A percentile compares a stretch with the other conserved stretches of the same genome.
Evolutionary conservation across 2,329 filamentous ascomycete species (phyloP).

Genomic region (Beauveria asiatica): DNA sequence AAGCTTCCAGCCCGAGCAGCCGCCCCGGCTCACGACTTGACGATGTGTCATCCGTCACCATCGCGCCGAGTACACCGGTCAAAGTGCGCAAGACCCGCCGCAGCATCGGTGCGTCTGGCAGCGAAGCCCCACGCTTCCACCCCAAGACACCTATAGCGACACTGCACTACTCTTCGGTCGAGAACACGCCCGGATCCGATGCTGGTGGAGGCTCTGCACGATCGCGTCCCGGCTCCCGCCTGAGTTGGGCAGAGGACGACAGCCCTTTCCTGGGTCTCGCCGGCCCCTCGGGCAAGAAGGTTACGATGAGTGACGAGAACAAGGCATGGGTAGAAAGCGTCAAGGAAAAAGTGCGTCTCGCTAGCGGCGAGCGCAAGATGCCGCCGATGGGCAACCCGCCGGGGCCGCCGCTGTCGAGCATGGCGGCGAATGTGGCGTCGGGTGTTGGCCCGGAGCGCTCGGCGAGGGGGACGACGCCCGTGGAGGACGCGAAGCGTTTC

Average conservation of each 20-base stretch:
- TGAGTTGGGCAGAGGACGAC: conserved; percentile 52
- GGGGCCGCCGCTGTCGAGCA: conserved; percentile 3
- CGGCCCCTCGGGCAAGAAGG: conserved; percentile 57
- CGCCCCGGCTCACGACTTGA: conserved; percentile 27
- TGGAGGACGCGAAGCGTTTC: conserved; percentile 37
- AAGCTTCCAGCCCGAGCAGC: conserved; percentile 34
- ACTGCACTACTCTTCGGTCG: conserved; percentile 31
- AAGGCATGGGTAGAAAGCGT: conserved; percentile 76
- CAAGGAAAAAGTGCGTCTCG: conserved; percentile 68
- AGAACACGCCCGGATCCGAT: conserved; percentile 36
- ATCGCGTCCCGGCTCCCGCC: conserved; percentile 44
- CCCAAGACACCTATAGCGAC: conserved; percentile 36
- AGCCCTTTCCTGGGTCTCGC: conserved; percentile 57
- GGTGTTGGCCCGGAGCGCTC: background rate
- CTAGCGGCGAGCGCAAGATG: conserved; percentile 48
- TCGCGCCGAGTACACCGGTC: conserved; percentile 38
- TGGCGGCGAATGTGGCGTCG: background rate
- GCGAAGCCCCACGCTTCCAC: conserved; percentile 23
- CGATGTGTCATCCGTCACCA: conserved; percentile 22
- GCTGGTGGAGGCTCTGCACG: conserved; percentile 26
- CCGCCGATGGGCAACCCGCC: conserved; percentile 18
- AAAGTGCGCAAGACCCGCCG: conserved; percentile 46
- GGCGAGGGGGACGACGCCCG: background rate
- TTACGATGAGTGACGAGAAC: conserved; percentile 63
- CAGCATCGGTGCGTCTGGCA: conserved; percentile 29